phyloP scores from a whole-genome alignment of 768 basidiomycete species.

The Pulveroboletus sp. region DNA sequence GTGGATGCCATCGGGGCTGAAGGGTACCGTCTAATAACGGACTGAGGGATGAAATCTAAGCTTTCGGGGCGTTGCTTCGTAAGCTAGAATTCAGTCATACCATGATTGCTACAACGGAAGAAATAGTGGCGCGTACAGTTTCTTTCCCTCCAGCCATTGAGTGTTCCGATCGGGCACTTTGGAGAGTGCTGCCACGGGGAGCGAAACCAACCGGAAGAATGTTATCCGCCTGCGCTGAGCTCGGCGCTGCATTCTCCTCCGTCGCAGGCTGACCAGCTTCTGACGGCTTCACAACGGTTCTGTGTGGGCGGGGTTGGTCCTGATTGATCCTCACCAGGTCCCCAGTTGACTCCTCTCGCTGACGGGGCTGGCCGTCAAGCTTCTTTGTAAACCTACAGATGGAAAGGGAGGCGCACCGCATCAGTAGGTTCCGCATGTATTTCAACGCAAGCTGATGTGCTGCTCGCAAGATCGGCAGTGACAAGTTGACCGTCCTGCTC shows the following conservation, averaged over 20 bases:
- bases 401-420: slow-evolving; percentile 7
- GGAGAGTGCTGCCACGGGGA: background rate
- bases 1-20: background rate
- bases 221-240: background rate
- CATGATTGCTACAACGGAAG: background rate
- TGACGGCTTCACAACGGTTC: no score
- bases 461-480: background rate
- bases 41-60: slow-evolving; percentile 24
- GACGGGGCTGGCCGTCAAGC: background rate
- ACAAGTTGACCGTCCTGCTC: slow-evolving; percentile 1
- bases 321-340: no score
- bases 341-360: no score
- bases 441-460: background rate
- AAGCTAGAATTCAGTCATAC: background rate
- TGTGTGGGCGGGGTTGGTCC: no score
- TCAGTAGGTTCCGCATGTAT: background rate
- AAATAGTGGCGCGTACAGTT: slow-evolving; percentile 6
- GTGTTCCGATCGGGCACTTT: background rate
- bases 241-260: background rate
- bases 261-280: slow-evolving; percentile 1
- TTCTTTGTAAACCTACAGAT: background rate
- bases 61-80: slow-evolving; percentile 16
- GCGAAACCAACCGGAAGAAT: background rate
- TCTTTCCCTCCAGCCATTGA: background rate
- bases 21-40: slow-evolving; percentile 23